Evolutionary conservation across 108 stramenopile species (phyloP).

Genomic region (Fistulifera pelliculosa): DNA sequence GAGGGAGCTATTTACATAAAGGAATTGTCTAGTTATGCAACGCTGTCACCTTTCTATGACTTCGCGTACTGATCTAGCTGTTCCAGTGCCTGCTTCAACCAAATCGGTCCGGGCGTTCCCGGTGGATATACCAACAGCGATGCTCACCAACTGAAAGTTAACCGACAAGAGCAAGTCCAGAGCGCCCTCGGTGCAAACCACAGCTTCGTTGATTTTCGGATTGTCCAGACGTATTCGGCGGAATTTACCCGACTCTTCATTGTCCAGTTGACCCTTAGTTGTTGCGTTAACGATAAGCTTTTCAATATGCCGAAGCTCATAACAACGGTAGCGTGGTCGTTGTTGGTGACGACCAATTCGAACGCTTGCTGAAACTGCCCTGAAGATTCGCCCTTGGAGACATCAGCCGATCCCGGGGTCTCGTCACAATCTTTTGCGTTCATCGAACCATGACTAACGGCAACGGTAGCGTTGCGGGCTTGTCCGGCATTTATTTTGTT

Average conservation of each 20-base stretch:
- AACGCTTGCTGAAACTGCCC: slow-evolving; percentile 75
- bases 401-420: slow-evolving; percentile 11
- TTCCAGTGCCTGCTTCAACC: slow-evolving; percentile 37
- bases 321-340: slow-evolving; percentile 15
- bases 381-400: slow-evolving; percentile 26
- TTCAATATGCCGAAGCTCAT: slow-evolving; percentile 38
- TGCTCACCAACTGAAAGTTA: slow-evolving; percentile 58
- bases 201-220: slow-evolving; percentile 66
- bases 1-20: too few species aligned
- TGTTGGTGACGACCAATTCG: slow-evolving; percentile 46
- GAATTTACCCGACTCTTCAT: slow-evolving; percentile 50
- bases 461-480: slow-evolving; percentile 57
- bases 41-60: slow-evolving; percentile 1
- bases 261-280: slow-evolving; percentile 57
- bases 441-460: slow-evolving; percentile 45
- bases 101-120: slow-evolving; percentile 30
- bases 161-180: slow-evolving; percentile 59
- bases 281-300: slow-evolving; percentile 71
- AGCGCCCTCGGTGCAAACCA: slow-evolving; percentile 58
- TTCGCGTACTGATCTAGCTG: slow-evolving; percentile 48
- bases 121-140: slow-evolving; percentile 60
- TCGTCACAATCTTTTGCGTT: slow-evolving; percentile 14
- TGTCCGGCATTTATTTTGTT: slow-evolving; percentile 60
- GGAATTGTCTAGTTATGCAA: too few species aligned
- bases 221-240: slow-evolving; percentile 64